Evolutionary conservation across 768 basidiomycete genomes (phyloP), one percentile per base, ranked within the genome.

Genomic region (Pleurotus citrinopileatus): DNA sequence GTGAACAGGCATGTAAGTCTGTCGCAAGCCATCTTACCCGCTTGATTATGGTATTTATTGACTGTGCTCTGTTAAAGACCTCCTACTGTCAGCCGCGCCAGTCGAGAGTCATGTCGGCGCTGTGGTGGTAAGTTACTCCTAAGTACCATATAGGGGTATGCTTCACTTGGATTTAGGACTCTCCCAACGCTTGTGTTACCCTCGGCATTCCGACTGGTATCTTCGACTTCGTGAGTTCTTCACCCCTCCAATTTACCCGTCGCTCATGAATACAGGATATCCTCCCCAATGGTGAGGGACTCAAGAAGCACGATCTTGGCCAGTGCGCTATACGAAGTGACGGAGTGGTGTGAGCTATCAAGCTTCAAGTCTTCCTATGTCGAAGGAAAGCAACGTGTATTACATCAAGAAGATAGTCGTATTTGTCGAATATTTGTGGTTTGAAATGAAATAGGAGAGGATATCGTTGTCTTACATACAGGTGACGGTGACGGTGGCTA

Each of bases 131-230:
- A 44, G 80, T 71, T 8, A n/a, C 25, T 37, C n/a, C 48, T 15
- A 26, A 8, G 47, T 25, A 5, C 27, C n/a, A 36, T 9, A 8
- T 27, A 10, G 27, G 29, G 19, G n/a, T 15, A 26, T 43, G 15
- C 22, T 17, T 23, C 12, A 37, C 55, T 48, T 38, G 5, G 51
- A 17, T 55, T 22, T 52, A 84, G 84, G 86, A 88, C 65, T 86
- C 85, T 3, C 87, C 88, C 1, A 90, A 90, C 59, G 87, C 88
- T 1, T 88, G 87, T 59, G 86, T 89, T 4, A 89, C 87, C 0
- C 68, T 91, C 19, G 87, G 78, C 0, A 73, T 91, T 3, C 89
- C 89, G 3, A 75, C 85, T n/a, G 87, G 81, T 2, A 91, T 91
- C 55, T 91, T 91, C 61, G 84, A 88, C 37, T 76, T 82, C 60